Evolutionary conservation across 1,284 basidiomycete species (phyloP).

Genomic region (Pseudomicrostroma phylloplanum): DNA sequence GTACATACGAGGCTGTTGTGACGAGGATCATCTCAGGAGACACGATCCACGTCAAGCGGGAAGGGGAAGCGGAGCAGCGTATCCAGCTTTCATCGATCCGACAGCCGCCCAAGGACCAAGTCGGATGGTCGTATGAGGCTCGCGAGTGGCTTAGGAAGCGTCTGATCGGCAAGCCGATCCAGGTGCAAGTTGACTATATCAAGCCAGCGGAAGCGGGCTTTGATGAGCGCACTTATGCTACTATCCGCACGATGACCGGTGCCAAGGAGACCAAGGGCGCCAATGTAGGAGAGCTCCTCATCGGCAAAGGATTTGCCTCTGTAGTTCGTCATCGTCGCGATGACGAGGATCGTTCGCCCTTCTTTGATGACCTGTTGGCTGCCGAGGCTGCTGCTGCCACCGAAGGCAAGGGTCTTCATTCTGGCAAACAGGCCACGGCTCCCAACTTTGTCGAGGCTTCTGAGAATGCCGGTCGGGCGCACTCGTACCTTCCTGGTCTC

Average conservation of each 20-base stretch:
- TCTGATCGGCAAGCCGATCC: conserved; percentile 37
- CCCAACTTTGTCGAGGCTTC: conserved; percentile 78
- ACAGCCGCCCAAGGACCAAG: conserved; percentile 67
- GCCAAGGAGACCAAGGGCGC: conserved; percentile 27
- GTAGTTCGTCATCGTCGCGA: conserved; percentile 84
- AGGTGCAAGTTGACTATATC: conserved; percentile 43
- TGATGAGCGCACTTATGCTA: conserved; percentile 43
- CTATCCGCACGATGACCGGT: conserved; percentile 26
- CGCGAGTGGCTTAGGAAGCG: conserved; percentile 58
- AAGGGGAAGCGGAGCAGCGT: conserved; percentile 67
- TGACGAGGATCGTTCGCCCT: conserved; percentile 87
- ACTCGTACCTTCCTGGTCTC: conserved; percentile 73
- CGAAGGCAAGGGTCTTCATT: conserved; percentile 81
- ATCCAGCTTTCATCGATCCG: conserved; percentile 83
- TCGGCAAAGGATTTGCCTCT: conserved; percentile 84
- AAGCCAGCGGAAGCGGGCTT: conserved; percentile 40
- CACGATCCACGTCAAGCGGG: conserved; percentile 59
- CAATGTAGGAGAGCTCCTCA: conserved; percentile 82
- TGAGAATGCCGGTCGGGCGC: conserved; percentile 34
- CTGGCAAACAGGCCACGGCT: conserved; percentile 71
- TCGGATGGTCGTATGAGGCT: conserved; percentile 82
- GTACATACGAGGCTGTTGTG: conserved; percentile 66
- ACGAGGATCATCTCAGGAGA: conserved; percentile 86
- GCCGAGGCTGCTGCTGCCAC: conserved; percentile 75
- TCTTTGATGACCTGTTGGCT: conserved; percentile 88